Evolutionary conservation across 768 basidiomycete species (phyloP), one percentile per base, ranked within the genome.

Genomic region (Naganishia vaughanmartiniae): DNA sequence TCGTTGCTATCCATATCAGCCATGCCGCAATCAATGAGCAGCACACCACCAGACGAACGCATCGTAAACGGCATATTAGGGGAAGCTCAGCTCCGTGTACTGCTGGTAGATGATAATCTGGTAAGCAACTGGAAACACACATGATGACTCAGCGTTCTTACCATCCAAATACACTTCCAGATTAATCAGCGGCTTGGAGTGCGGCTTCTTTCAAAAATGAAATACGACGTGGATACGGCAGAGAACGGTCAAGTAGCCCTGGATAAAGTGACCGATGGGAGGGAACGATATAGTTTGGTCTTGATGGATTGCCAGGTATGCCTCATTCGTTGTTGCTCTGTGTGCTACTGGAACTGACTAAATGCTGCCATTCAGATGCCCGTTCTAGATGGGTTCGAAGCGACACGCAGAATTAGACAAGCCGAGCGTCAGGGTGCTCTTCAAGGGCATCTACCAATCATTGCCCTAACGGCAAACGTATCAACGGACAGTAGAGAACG

Each of bases 301-400:
- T 39, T 69, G 39, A 69, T 69, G 67, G 67, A 69, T 28, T 69
- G 67, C 36, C 67, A 69, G 67, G 67, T 69, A 45, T 1, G 67
- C 34, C 21, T 42, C n/a, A 34, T 17, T 54, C 14, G 4, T 21
- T 48, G 6, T 15, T 6, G 30, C 54, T 24, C 24, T n/a, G 2
- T 31, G 26, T 2, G 17, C 11, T 46, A 36, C n/a, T n/a, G 21
- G 17, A 36, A 28, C 60, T 45, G 15, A 56, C 19, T 45, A 0
- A 21, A 34, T 42, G 3, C 0, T 4, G 36, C 12, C n/a, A 11
- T n/a, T 17, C 19, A 69, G 67, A 69, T 69, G 67, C 67, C 67
- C 24, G 57, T 69, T 21, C 31, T 69, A 56, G 67, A 69, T 45
- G 67, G 67, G 5, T 69, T 69, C 46, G 67, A 58, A 45, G 67